Base-by-base conservation (phyloP, 306 rosid genomes). In the Gynostemma pentaphyllum region DNA sequence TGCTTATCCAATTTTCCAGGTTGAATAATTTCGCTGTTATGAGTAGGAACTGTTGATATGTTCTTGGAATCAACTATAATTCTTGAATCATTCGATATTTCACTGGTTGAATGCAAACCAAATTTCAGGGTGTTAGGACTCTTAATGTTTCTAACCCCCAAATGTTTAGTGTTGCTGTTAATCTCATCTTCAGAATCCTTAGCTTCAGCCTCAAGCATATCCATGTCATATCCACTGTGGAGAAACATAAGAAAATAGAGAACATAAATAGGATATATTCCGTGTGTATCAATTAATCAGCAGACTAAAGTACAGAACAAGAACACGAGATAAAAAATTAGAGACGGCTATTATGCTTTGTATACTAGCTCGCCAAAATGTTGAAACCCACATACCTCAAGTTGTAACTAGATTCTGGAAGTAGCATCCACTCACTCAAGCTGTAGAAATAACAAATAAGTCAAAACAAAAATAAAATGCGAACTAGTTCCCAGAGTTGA, bases 111-210 rank as follows among this genome's bases (percentile, higher is more conserved):
- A 55, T 74, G 75, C 15, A 39, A 10, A 48, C 66, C 74, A 59
- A 62, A 11, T 75, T 82, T 80, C 15, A 76, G 51, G 65, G 69
- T 66, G 26, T 24, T 49, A 50, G 94, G 85, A 71, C 83, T 80
- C 69, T 64, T 80, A 47, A 44, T 52, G 57, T 41, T 73, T 64
- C 66, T 70, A 62, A 68, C 82, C 27, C 57, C 79, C 48, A 66
- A 76, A 66, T 78, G 68, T 74, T 51, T 84, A 61, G 68, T 45
- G 70, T 51, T 45, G 37, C 73, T 78, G 60, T 75, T 87, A 54
- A 74, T 76, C 76, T 85, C 96, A 16, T 83, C 98, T 54, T 92
- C 96, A 65, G 96, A 92, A 81, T 92, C 96, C 86, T 85, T 88
- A 32, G 99, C 99, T 74, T 86, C 94, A 57, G 75, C 88, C 67